Base-by-base conservation (phyloP, 192 early-diverging fungal species). In the Linnemannia hyalina region DNA sequence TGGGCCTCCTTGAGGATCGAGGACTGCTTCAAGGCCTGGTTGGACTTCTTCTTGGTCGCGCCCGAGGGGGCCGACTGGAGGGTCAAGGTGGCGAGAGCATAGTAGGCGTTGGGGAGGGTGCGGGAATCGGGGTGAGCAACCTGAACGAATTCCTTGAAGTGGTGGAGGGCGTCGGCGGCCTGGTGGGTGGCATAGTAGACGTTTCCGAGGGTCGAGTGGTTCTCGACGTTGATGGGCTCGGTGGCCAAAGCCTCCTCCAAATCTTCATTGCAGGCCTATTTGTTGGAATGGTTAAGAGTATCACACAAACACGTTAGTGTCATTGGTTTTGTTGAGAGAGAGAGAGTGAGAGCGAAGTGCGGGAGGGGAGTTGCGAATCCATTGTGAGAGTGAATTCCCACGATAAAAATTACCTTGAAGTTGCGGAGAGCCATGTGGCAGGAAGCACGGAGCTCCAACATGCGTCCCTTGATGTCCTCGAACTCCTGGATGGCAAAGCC, bases 401-500 rank as follows among this genome's bases (percentile, higher is more conserved):
- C n/a, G 41, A 71, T 77, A 26, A 22, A 52, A 6, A 9, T 75
- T 85, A 85, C 83, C 84, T 91, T 89, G 54, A 85, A 54, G 72
- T 93, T 86, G 54, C 85, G 82, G 41, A 86, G 76, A 52, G 88
- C 83, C 73, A 92, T 80, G 38, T 92, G 78, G 81, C 92, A 93
- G 41, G 89, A 88, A 63, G 91, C 89, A 75, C 91, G 91, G 77
- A 93, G 82, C 77, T 89, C 90, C 54, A 80, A 77, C 75, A 92
- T 76, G 68, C 92, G 89, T n/a, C 89, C 89, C 80, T 89, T 88
- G 75, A 93, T 79, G 23, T 88, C 81, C 40, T 76, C 82, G 75
- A 91, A 92, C 57, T 90, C 90, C 47, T 89, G 87, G 68, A 93
- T 89, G 42, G 91, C 92, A 35, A 93, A 85, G 47, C 82, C 85